Base-by-base conservation (phyloP, 2,329 filamentous ascomycete genomes). In the Lachnellula willkommii region DNA sequence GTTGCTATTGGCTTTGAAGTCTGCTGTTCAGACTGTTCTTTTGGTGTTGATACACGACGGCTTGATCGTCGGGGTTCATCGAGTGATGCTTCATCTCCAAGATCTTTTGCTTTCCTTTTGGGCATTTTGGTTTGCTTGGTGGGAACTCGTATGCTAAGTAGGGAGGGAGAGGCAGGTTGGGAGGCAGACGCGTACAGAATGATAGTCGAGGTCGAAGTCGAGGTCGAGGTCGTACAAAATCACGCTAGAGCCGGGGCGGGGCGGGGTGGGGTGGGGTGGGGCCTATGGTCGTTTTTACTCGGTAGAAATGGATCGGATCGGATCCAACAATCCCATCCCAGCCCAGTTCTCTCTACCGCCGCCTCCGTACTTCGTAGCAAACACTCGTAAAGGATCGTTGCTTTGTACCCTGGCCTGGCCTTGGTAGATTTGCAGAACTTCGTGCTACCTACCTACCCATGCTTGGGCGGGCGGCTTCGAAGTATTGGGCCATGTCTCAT, bases 41-140 rank as follows among this genome's bases (percentile, higher is more conserved):
- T 58, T 40, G 52, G 47, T 8, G 46, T 55, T 28, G 56, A 48
- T 47, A 58, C 59, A 35, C 58, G 56, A 11, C 66, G 63, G 57
- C 60, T 64, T 6, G 66, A 65, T 51, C 66, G 53, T 54, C 67
- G 60, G 32, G 62, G 63, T 48, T 60, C 57, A 15, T 61, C 59
- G 11, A 22, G 15, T 14, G 28, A 14, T 36, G 40, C 43, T 15
- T 17, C 53, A n/a, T 46, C 52, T 15, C 42, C 63, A 26, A 60
- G 12, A 11, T 67, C 57, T 50, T 61, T 61, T 40, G 60, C 61
- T 54, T 68, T 68, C 52, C 66, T 54, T 60, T 69, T 68, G 11
- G 57, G 57, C 67, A 68, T 66, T 6, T 22, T 54, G 14, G 1
- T 39, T 20, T 36, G 48, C 24, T 51, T 28, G 26, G 9, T 17